phyloP scores from a whole-genome alignment of 129 eudicot genomes.

The Sambucus nigra region DNA sequence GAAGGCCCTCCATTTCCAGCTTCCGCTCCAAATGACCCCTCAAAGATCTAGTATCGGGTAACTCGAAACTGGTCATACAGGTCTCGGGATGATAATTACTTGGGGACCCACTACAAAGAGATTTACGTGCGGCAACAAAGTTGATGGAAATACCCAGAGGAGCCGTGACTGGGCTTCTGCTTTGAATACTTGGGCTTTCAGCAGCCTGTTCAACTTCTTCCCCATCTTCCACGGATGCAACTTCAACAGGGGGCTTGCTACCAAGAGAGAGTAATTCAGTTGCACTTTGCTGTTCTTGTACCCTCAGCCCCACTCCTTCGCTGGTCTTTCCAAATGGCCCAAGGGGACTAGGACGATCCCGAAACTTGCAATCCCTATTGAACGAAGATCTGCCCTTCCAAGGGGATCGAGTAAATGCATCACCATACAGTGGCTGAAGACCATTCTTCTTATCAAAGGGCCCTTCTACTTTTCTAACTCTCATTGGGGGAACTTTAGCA shows the following conservation, averaged over 20 bases:
- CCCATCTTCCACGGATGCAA: slow-evolving; percentile 76
- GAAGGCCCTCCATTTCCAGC: slow-evolving; percentile 50
- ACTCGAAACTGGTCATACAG: slow-evolving; percentile 38
- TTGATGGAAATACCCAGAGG: slow-evolving; percentile 65
- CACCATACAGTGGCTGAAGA: slow-evolving; percentile 54
- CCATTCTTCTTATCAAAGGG: slow-evolving; percentile 34
- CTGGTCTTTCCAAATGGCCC: slow-evolving; percentile 61
- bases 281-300: slow-evolving; percentile 73
- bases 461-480: slow-evolving; percentile 23
- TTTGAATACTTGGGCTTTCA: slow-evolving; percentile 51
- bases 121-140: slow-evolving; percentile 35
- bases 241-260: slow-evolving; percentile 78
- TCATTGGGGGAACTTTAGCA: slow-evolving; percentile 50
- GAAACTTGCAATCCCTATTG: slow-evolving; percentile 37
- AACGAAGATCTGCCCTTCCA: slow-evolving; percentile 61
- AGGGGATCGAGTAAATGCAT: slow-evolving; percentile 60
- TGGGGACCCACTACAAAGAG: slow-evolving; percentile 5
- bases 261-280: slow-evolving; percentile 75
- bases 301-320: slow-evolving; percentile 30
- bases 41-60: slow-evolving; percentile 57
- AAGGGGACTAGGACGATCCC: slow-evolving; percentile 71
- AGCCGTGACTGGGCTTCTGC: slow-evolving; percentile 73
- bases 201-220: slow-evolving; percentile 80
- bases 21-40: slow-evolving; percentile 48
- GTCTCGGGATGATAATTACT: slow-evolving; percentile 13